Evolutionary conservation across 768 basidiomycete genomes (phyloP), one percentile per base, ranked within the genome.

Genomic region (Lepiota venenata): DNA sequence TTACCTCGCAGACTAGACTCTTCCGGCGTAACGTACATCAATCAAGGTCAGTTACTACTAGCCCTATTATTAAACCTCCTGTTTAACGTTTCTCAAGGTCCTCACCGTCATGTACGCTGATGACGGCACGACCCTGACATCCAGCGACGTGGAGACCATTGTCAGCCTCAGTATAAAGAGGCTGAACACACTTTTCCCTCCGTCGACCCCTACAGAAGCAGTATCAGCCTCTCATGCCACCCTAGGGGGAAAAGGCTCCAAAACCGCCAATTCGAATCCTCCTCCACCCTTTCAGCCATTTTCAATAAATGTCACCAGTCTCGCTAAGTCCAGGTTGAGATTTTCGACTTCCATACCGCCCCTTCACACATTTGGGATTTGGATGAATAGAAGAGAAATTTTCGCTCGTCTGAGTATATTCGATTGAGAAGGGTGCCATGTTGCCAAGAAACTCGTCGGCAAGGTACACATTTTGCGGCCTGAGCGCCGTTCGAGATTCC

Each of bases 331-430:
- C 82, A 90, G 18, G 85, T 93, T 35, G 93, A 91, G 7, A 80
- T 98, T 20, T 87, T 97, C 64, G 92, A 97, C 58, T 86, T 92
- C 60, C 97, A 98, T 63, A 79, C 85, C 4, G 82, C 89, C 0
- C 68, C 2, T 76, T 98, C 58, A 81, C 77, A 3, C 76, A 79
- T 9, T 83, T 98, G 8, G 96, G 95, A 0, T 56, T 85, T 2
- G 63, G 70, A 1, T 98, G 90, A 64, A 83, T 92, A 42, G 95
- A 99, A 67, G 67, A 70, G 16, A 89, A 96, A 64, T 98, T 94
- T 58, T 76, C 84, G 5, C 77, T 88, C 18, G 81, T 99, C 52
- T 78, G 90, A 25, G 73, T 74, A 32, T 95, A 98, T 68, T 68
- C 98, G 53, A 79, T 93, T 71, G 74, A 70, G 9, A 93, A 96